Evolutionary conservation across 2,329 filamentous ascomycete species (phyloP).

Genomic region (Fusarium anthophilum): DNA sequence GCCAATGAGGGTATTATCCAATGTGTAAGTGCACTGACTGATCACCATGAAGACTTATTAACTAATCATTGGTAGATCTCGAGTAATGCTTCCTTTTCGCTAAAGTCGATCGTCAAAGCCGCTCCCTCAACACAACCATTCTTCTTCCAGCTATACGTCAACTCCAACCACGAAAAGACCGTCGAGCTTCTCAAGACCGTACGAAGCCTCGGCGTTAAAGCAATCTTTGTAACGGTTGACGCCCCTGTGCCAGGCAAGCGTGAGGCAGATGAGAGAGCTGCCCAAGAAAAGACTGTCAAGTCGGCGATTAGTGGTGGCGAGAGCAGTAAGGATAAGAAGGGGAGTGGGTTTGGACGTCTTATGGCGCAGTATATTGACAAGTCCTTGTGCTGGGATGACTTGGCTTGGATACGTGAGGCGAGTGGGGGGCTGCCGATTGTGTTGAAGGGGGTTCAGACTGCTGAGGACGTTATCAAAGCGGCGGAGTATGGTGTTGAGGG

Average conservation of each 20-base stretch:
- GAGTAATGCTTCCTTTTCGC: constrained; percentile 38
- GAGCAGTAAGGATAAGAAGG: constrained; percentile 60
- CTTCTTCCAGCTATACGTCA: constrained; percentile 61
- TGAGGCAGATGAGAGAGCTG: constrained; percentile 64
- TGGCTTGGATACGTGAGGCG: constrained; percentile 61
- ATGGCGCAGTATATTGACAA: constrained; percentile 64
- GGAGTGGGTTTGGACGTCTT: constrained; percentile 61
- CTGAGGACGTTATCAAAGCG: constrained; percentile 62
- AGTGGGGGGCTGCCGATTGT: constrained; percentile 58
- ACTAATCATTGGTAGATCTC: constrained; percentile 15
- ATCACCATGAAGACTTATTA: accelerated
- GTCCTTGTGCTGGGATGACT: constrained; percentile 60
- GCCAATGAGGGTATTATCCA: constrained; percentile 40
- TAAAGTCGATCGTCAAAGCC: constrained; percentile 37
- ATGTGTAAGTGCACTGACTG: constrained; percentile 16
- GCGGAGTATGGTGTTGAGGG: constrained; percentile 60
- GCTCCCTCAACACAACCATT: constrained; percentile 30
- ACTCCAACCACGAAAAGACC: constrained; percentile 59
- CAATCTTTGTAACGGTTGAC: constrained; percentile 63
- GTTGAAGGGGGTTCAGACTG: constrained; percentile 65
- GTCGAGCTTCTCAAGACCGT: constrained; percentile 53
- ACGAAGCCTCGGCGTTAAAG: constrained; percentile 57
- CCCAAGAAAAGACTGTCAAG: constrained; percentile 55
- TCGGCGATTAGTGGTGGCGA: constrained; percentile 52
- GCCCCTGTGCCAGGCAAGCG: constrained; percentile 65